Base-by-base conservation (phyloP, 1,284 basidiomycete species). In the Cerrena zonata region DNA sequence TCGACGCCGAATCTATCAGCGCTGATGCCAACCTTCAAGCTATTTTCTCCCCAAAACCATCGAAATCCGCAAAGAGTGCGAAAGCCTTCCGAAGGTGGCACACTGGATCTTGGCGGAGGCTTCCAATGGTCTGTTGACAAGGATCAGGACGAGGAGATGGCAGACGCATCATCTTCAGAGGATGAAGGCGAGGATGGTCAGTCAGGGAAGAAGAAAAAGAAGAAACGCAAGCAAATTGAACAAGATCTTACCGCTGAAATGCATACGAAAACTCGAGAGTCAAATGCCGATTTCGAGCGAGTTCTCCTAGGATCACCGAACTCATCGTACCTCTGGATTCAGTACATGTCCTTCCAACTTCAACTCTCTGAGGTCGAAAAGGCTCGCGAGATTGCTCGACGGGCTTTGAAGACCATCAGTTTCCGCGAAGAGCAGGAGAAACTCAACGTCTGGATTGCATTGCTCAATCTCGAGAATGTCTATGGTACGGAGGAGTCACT, bases 321-420 rank as follows among this genome's bases (percentile, higher is more conserved):
- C 68, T 97, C 93, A 12, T 99, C 97, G 0, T 97, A 88, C 71
- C 78, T 99, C 38, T 99, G 96, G 96, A 89, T 99, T 55, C 95
- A 97, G 68, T 99, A 95, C 69, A 98, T 99, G 92, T 95, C 94
- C 4, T 96, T 98, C 81, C 91, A 95, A 58, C 76, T 99, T 3
- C 92, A 94, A 59, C 81, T 99, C 13, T 93, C 94, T 40, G 95
- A 99, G 69, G 77, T 98, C 41, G 93, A 94, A 60, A 94, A 94
- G 69, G 96, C 95, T 13, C 82, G 94, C 34, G 82, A 88, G 63
- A 86, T 94, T 45, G 95, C 86, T 15, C 79, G 82, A 48, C 84
- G 92, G 25, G 96, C 94, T 3, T 74, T 96, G 54, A 77, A 84
- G 61, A 86, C 86, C 13, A 99, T 99, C 72, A 88, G 81, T 64